Evolutionary conservation across 2,329 filamentous ascomycete species (phyloP).

Genomic region (Apiospora phragmitis): DNA sequence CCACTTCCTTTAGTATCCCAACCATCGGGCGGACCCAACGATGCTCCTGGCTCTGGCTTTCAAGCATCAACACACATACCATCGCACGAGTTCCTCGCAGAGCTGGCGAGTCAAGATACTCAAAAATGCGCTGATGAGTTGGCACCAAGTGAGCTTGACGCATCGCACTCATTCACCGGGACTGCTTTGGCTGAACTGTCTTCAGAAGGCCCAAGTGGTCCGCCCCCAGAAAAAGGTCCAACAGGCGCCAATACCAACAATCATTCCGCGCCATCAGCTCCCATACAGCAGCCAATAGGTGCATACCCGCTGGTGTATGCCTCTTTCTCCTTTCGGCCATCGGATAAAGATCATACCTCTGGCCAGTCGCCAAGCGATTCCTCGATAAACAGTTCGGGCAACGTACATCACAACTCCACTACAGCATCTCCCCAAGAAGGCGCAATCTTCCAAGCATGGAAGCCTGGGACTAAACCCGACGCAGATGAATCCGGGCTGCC

Average conservation of each 20-base stretch:
- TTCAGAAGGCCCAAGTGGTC: conserved; percentile 23
- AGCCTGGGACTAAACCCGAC: background rate
- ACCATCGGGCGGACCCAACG: background rate
- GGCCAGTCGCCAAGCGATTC: background rate
- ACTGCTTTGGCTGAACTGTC: conserved; percentile 16
- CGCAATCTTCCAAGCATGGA: background rate
- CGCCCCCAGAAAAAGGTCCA: conserved; percentile 23
- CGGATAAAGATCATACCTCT: conserved; percentile 15
- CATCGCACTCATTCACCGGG: conserved; percentile 18
- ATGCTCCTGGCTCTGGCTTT: background rate
- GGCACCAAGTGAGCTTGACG: conserved; percentile 33
- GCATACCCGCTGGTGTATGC: conserved; percentile 29
- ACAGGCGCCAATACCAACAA: conserved; percentile 15
- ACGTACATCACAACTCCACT: background rate
- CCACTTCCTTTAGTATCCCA: background rate
- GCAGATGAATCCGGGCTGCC: background rate
- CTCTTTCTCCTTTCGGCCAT: conserved; percentile 29
- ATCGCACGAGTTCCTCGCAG: conserved; percentile 7
- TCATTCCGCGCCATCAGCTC: background rate
- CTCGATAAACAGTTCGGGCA: too few relatives aligned
- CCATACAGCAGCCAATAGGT: conserved; percentile 20
- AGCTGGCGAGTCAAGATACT: conserved; percentile 30
- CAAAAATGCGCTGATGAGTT: conserved; percentile 33
- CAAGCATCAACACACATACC: background rate
- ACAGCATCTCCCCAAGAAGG: background rate